Percentiles rank a stretch among this genome's conserved stretches.
Conservation (phyloP, 352 stramenopile species). For the Phytopythium kandeliae region DNA sequence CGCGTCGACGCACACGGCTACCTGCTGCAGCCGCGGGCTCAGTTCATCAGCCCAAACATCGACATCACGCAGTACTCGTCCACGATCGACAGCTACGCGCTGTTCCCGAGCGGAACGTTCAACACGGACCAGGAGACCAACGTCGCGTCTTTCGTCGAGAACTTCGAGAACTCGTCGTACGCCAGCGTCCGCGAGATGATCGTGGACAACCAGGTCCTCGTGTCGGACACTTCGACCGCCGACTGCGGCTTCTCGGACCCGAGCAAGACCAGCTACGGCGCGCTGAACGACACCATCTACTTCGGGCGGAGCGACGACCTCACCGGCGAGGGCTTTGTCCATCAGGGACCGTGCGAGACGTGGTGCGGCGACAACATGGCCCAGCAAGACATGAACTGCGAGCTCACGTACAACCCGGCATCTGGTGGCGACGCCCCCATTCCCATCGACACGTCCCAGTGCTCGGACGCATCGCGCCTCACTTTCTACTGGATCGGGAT, state of each 20-base stretch:
- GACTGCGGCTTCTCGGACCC: constrained; percentile 39
- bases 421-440: constrained; percentile 19
- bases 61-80: constrained; percentile 36
- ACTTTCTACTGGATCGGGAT: constrained; percentile 55
- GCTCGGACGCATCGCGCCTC: constrained; percentile 25
- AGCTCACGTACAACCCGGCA: constrained; percentile 19
- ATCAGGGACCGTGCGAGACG: constrained; percentile 38
- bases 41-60: constrained; percentile 25
- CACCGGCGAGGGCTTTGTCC: constrained; percentile 28
- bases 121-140: constrained; percentile 24
- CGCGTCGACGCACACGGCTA: constrained; percentile 26
- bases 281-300: constrained; percentile 29
- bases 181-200: constrained; percentile 31
- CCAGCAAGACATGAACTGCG: constrained; percentile 32
- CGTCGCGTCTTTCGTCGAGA: constrained; percentile 26
- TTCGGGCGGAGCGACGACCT: constrained; percentile 29
- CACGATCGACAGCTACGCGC: constrained; percentile 31
- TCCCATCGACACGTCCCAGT: constrained; percentile 31
- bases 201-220: constrained; percentile 25
- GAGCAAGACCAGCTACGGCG: constrained; percentile 20
- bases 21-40: constrained; percentile 28
- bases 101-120: constrained; percentile 29
- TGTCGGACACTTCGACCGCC: constrained; percentile 14
- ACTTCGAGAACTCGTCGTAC: constrained; percentile 35
- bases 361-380: constrained; percentile 34